Evolutionary conservation across 202 grass and related monocot genomes (phyloP).

Genomic region (Zizania palustris): DNA sequence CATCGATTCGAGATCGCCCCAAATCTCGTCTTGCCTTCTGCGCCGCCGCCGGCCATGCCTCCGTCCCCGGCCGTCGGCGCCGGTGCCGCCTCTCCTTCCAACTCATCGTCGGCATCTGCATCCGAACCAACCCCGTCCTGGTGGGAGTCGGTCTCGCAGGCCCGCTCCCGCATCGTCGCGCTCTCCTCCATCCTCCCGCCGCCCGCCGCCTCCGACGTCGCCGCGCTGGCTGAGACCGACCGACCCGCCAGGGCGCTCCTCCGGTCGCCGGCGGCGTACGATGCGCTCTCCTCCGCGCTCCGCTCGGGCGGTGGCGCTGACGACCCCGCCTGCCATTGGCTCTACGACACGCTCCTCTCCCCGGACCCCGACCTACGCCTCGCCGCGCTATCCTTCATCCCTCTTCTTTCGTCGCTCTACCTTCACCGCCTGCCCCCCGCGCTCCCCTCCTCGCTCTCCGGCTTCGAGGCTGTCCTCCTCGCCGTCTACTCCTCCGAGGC

Average conservation of each 20-base stretch:
- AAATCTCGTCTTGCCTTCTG: constrained; percentile 39
- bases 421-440: constrained; percentile 65
- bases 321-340: constrained; percentile 86
- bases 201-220: constrained; percentile 47
- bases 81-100: constrained; percentile 42
- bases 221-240: constrained; percentile 57
- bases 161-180: constrained; percentile 72
- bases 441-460: constrained; percentile 61
- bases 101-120: constrained; percentile 21
- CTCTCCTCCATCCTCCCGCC: constrained; percentile 70
- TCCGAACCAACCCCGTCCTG: constrained; percentile 55
- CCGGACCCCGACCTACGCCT: constrained; percentile 89
- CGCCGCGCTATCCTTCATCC: constrained; percentile 80
- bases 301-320: constrained; percentile 62
- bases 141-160: constrained; percentile 90
- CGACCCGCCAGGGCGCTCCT: constrained; percentile 58
- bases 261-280: constrained; percentile 53
- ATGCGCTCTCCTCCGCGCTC: constrained; percentile 48
- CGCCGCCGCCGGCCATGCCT: constrained; percentile 48
- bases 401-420: constrained; percentile 83
- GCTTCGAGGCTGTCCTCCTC: constrained; percentile 95
- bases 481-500: constrained; percentile 85
- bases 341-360: constrained; percentile 91
- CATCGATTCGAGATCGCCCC: constrained; percentile 26
- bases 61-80: constrained; percentile 45